These are phyloP conservation scores for Aureobasidium namibiae DNA, from an alignment of 2,329 filamentous ascomycete genomes.

Conservation along the genomic window DNA sequence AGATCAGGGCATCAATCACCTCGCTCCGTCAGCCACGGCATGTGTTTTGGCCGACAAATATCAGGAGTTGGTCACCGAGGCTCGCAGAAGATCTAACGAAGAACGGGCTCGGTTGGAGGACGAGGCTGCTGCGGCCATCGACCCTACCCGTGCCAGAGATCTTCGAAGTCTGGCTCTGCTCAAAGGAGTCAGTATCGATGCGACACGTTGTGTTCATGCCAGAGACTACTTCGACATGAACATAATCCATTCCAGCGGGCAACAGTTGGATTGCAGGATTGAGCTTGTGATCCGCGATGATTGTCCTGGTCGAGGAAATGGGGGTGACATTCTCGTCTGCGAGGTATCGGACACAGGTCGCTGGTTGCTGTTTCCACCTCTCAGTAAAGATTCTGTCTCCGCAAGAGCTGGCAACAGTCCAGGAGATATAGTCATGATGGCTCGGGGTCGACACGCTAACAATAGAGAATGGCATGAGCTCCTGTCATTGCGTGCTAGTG, in stretches of 20 bases:
- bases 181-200: constrained; percentile 62
- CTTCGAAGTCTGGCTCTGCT: constrained; percentile 66
- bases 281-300: constrained; percentile 84
- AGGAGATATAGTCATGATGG: constrained; percentile 76
- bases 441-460: constrained; percentile 59
- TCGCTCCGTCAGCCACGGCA: constrained; percentile 48
- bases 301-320: constrained; percentile 53
- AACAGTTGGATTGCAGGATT: constrained; percentile 79
- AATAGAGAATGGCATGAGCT: constrained; percentile 73
- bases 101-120: constrained; percentile 70
- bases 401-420: constrained; percentile 66
- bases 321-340: constrained; percentile 83
- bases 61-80: constrained; percentile 65
- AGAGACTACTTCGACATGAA: constrained; percentile 86
- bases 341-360: constrained; percentile 70
- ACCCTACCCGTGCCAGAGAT: constrained; percentile 72
- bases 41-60: constrained; percentile 55
- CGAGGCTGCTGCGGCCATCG: constrained; percentile 76
- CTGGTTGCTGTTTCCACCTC: constrained; percentile 87
- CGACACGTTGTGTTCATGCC: constrained; percentile 73
- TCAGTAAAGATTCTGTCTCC: constrained; percentile 65
- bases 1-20: constrained; percentile 47
- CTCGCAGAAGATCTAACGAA: constrained; percentile 64
- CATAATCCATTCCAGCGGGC: constrained; percentile 78
- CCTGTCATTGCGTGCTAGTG: constrained; percentile 65